Base-by-base conservation (phyloP, 2,329 filamentous ascomycete genomes). In the Neofusicoccum cordaticola region DNA sequence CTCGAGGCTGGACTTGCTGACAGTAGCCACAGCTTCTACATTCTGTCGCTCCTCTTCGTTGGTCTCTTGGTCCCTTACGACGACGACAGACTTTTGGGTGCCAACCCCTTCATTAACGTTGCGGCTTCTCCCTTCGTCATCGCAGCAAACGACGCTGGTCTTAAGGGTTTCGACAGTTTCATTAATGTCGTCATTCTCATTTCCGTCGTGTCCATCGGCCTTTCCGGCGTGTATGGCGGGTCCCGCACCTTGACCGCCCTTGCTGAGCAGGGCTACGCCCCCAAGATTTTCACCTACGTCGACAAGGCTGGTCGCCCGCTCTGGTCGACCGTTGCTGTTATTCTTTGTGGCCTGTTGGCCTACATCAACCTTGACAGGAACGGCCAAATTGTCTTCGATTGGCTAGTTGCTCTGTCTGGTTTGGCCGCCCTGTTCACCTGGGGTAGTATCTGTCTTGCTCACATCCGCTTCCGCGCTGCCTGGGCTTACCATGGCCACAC, bases 171-270 rank as follows among this genome's bases (percentile, higher is more conserved):
- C 2, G 92, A 92, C 1, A 93, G 90, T 0, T 85, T 97, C 62
- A 96, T 97, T 90, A 97, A 98, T 77, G 88, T 87, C n/a, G 92
- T 97, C 66, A 97, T 97, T 75, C 87, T 97, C 73, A 87, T 96
- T 67, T 90, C 93, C 19, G 93, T 97, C 22, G 81, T 97, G 22
- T 96, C 92, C 0, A 93, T 97, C 66, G 93, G 93, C 65, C 97
- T 97, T 78, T 94, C 92, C 6, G 89, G 93, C 67, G 89, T 97
- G 66, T 98, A 96, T 72, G 94, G 93, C 41, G 94, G 92, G 27
- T 96, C 92, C 1, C 88, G 94, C 71, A 97, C 93, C 2, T 86
- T 98, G 7, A 92, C 93, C 31, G 93, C 93, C 2, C 85, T 97
- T 1, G 93, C 93, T 50, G 93, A 97, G 75, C 92, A 96, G 76